Percentiles rank a stretch among this genome's conserved stretches.
phyloP scores from a whole-genome alignment of 106 monocot species.

The Narthecium ossifragum region DNA sequence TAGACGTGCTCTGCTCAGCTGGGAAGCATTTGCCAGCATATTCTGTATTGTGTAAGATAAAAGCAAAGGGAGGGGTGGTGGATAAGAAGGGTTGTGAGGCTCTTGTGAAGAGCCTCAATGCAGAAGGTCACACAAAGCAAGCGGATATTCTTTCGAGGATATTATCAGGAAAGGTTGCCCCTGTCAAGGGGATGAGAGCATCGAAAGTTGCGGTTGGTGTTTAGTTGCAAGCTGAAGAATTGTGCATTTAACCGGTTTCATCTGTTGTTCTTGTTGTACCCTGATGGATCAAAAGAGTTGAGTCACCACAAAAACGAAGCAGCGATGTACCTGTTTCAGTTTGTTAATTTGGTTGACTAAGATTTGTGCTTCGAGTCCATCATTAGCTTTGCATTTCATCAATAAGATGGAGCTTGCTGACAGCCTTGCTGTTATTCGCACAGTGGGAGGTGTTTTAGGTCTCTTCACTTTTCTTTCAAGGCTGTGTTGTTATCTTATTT shows the following conservation, averaged over 20 bases:
- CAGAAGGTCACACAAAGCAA: conserved; percentile 83
- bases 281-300: too few relatives aligned
- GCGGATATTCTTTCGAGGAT: conserved; percentile 79
- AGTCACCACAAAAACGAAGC: too few relatives aligned
- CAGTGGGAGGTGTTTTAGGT: too few relatives aligned
- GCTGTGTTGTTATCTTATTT: too few relatives aligned
- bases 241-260: neutral
- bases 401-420: too few relatives aligned
- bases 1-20: conserved; percentile 48
- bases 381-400: too few relatives aligned
- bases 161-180: conserved; percentile 34
- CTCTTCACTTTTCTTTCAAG: too few relatives aligned
- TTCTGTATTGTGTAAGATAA: conserved; percentile 76
- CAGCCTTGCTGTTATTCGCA: too few relatives aligned
- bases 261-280: neutral
- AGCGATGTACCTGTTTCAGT: too few relatives aligned
- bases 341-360: too few relatives aligned
- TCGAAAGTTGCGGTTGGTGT: conserved; percentile 22
- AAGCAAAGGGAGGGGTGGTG: conserved; percentile 64
- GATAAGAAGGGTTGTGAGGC: conserved; percentile 61
- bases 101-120: conserved; percentile 56
- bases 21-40: conserved; percentile 76
- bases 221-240: conserved; percentile 4
- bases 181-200: conserved; percentile 20
- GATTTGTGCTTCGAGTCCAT: too few relatives aligned